Evolutionary conservation across 139 green algal species (phyloP), one percentile per base, ranked within the genome.

Genomic region (Micromonas commoda): DNA sequence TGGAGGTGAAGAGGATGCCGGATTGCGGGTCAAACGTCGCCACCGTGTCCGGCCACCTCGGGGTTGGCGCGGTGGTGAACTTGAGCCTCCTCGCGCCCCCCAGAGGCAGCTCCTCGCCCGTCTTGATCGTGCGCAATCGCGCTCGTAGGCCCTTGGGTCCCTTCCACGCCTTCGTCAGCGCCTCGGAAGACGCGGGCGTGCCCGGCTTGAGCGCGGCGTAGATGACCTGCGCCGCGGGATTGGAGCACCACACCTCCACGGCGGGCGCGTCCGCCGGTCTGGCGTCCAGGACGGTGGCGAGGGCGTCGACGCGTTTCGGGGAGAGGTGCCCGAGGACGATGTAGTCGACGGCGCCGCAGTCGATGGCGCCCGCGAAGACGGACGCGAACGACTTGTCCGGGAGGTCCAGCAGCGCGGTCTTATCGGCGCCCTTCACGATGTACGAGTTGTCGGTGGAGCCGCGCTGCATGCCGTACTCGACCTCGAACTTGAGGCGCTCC

Each of bases 401-500:
- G 29, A 97, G 84, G 39, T 88, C 81, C 71, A 88, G 33, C 38
- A 83, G 64, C 20, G 32, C 76, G 73, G 31, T 39, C 31, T 73
- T 65, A 5, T 75, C 21, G 34, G 35, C 67, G 38, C 72, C 33
- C 66, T 85, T 83, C 67, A 97, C 77, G 1, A 97, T 64, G 84
- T 97, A 97, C n/a, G 64, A 77, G 82, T 97, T 97, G 57, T 95
- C 93, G 0, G 89, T 94, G 29, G 91, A 97, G 60, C 93, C 93
- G 3, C 82, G 79, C 33, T 92, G 90, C 34, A 90, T 83, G 26
- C 84, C 83, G 84, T 97, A 97, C 86, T 97, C 89, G 2, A 95
- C 85, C 78, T 95, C 89, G 65, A 81, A 76, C 77, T 76, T 77
- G n/a, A 57, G 71, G 60, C 71, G 35, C 6, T 60, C 39, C 4